A percentile compares a stretch with the other conserved stretches of the same genome.
phyloP scores from a whole-genome alignment of 2,329 filamentous ascomycete genomes.

The Colletotrichum zoysiae region DNA sequence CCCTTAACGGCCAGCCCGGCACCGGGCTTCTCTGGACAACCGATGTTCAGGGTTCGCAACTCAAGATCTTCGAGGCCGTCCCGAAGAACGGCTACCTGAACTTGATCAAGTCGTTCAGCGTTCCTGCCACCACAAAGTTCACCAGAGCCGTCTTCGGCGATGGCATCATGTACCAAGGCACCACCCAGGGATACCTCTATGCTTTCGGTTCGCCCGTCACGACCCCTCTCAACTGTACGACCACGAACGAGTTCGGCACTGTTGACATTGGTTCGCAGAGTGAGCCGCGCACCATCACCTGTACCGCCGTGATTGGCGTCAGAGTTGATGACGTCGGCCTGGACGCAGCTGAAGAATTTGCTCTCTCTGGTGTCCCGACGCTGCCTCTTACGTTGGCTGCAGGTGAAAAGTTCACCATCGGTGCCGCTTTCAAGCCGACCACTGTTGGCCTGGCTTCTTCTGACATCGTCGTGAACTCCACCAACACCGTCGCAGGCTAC shows the following conservation, averaged over 20 bases:
- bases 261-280: slow-evolving; percentile 44
- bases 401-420: slow-evolving; percentile 58
- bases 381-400: slow-evolving; percentile 49
- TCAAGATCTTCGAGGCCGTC: slow-evolving; percentile 66
- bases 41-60: slow-evolving; percentile 65
- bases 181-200: slow-evolving; percentile 63
- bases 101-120: slow-evolving; percentile 63
- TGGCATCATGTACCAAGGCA: slow-evolving; percentile 67
- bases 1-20: slow-evolving; percentile 64
- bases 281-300: slow-evolving; percentile 55
- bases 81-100: slow-evolving; percentile 61
- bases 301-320: slow-evolving; percentile 60
- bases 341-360: slow-evolving; percentile 51
- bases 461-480: slow-evolving; percentile 62
- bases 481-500: slow-evolving; percentile 60
- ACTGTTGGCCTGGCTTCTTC: slow-evolving; percentile 62
- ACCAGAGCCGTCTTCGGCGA: slow-evolving; percentile 69
- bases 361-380: slow-evolving; percentile 52
- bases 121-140: slow-evolving; percentile 67
- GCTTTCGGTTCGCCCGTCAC: slow-evolving; percentile 69
- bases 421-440: slow-evolving; percentile 59
- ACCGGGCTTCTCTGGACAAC: slow-evolving; percentile 69
- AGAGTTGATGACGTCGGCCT: slow-evolving; percentile 56
- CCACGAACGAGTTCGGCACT: slow-evolving; percentile 61
- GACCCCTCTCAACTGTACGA: slow-evolving; percentile 65